These are phyloP conservation scores for Sordariomycetes sp. DNA, from an alignment of 2,329 filamentous ascomycete species.

Conservation along the genomic window DNA sequence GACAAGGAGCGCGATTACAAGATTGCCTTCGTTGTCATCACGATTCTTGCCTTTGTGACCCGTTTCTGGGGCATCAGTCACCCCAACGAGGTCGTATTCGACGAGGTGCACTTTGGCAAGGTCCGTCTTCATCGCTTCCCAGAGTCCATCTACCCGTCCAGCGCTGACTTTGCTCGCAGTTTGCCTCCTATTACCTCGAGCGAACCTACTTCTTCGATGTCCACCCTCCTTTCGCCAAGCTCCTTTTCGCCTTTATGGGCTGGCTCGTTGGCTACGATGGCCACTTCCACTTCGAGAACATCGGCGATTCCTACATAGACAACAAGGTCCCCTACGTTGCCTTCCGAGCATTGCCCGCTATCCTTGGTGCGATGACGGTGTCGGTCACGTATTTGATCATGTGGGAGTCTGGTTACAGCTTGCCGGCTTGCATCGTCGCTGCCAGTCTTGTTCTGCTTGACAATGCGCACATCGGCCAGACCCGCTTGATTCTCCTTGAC, in stretches of 20 bases:
- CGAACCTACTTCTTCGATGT: conserved; percentile 99
- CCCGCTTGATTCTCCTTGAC: conserved; percentile 87
- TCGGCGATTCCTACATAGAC: conserved; percentile 93
- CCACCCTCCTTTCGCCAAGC: conserved; percentile 95
- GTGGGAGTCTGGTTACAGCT: conserved; percentile 98
- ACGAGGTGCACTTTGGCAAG: conserved; percentile 99
- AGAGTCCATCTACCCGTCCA: not conserved
- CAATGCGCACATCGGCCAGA: conserved; percentile 96
- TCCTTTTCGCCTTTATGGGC: conserved; percentile 92
- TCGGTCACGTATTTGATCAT: conserved; percentile 94
- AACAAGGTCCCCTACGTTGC: conserved; percentile 98
- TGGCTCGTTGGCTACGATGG: conserved; percentile 98
- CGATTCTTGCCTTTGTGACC: conserved; percentile 76
- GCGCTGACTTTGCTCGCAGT: conserved; percentile 29
- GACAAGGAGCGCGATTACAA: conserved; percentile 76
- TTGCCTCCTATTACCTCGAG: conserved; percentile 78
- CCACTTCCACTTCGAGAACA: conserved; percentile 97
- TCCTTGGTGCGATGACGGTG: conserved; percentile 86
- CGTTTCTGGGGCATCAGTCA: conserved; percentile 95
- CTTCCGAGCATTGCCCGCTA: conserved; percentile 85
- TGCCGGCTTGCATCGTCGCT: conserved; percentile 84
- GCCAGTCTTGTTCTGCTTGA: conserved; percentile 85
- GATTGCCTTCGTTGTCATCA: conserved; percentile 68
- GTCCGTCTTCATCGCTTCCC: conserved; percentile 38
- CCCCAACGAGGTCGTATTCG: conserved; percentile 94